Base-by-base conservation (phyloP, 2,329 filamentous ascomycete genomes). In the Stemphylium beticola region DNA sequence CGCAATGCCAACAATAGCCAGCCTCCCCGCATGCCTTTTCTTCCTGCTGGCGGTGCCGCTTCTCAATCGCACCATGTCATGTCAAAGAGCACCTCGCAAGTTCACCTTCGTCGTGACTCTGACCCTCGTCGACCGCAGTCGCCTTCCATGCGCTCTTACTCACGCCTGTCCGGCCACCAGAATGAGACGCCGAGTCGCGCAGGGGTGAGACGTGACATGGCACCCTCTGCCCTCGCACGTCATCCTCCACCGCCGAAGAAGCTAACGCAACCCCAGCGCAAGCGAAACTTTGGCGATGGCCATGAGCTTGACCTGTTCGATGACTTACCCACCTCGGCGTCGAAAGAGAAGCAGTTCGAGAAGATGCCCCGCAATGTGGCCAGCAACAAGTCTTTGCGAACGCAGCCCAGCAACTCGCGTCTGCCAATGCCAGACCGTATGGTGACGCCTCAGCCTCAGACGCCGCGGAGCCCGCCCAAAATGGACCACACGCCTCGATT, bases 271-370 rank as follows among this genome's bases (percentile, higher is more conserved):
- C 69, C 67, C 34, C 65, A 66, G 44, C 64, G 65, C 17, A 73
- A 72, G 55, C 64, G 64, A 10, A 66, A 67, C 37, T 99, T 96
- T 77, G 95, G 95, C 11, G 92, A 97, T 74, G 95, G 95, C 14
- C 90, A 89, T 56, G 95, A 99, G 75, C 82, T 99, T 31, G 93
- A 98, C 64, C 87, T 85, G 2, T 98, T 99, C 72, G 95, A 99
- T 72, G 95, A 99, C 75, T 79, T 99, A 51, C 93, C 93, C 1
- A 98, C 93, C 0, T 97, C 93, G 14, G 86, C 84, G 11, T 86
- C 89, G 56, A 84, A 86, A 12, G 95, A 99, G 76, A 92, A 87
- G 58, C 90, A 86, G 66, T 99, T 86, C 69, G 82, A 92, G 58
- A 96, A 93, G 74, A 87, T 90, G 65, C 93, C 95, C 3, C 80